phyloP scores from a whole-genome alignment of 2,329 filamentous ascomycete species.

The Trichoderma koningiopsis region DNA sequence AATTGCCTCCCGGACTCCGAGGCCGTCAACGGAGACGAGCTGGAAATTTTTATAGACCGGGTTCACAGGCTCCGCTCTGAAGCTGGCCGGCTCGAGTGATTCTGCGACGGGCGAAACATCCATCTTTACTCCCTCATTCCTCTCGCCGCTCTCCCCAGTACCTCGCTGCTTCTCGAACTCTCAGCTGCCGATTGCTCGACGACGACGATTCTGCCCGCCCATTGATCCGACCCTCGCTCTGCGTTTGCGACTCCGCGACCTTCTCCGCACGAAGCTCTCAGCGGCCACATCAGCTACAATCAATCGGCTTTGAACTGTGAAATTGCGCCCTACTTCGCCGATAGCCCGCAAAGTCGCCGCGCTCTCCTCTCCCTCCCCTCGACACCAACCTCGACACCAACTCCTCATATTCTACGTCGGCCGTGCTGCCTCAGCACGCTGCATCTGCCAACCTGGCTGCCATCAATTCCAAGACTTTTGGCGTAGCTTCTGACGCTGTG shows the following conservation, averaged over 20 bases:
- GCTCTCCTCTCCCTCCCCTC: neutral
- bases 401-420: neutral
- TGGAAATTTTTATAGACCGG: conserved; percentile 39
- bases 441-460: conserved; percentile 60
- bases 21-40: conserved; percentile 42
- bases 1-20: conserved; percentile 38
- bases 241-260: neutral
- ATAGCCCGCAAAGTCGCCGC: conserved; percentile 11
- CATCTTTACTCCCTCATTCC: neutral
- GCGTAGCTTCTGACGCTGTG: conserved; percentile 67
- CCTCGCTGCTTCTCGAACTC: neutral
- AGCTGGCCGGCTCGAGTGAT: conserved; percentile 4
- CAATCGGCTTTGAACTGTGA: conserved; percentile 10
- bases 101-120: conserved; percentile 1
- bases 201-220: neutral
- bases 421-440: conserved; percentile 16
- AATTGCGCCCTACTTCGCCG: conserved; percentile 5
- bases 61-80: conserved; percentile 24
- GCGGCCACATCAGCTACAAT: conserved; percentile 3
- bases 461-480: conserved; percentile 62
- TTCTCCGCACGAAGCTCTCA: conserved; percentile 1
- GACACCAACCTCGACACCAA: neutral
- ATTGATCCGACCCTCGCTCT: conserved; percentile 3
- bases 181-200: neutral
- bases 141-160: neutral